Percentiles rank a stretch among this genome's conserved stretches.
phyloP scores from a whole-genome alignment of 2,329 filamentous ascomycete species.

The Fusarium sp. region DNA sequence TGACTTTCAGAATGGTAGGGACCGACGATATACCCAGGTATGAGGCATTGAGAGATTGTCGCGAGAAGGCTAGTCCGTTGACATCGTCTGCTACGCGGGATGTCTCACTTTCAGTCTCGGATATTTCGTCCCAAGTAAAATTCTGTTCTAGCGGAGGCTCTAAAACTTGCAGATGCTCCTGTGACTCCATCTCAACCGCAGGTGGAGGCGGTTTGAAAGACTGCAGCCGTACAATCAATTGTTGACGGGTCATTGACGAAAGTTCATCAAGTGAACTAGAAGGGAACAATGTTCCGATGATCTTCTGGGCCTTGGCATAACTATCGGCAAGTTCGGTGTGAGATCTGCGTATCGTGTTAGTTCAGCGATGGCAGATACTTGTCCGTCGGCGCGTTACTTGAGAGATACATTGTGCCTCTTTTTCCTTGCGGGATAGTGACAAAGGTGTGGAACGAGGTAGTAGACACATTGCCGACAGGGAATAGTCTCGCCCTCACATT shows the following conservation, averaged over 20 bases:
- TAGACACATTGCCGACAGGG: slow-evolving; percentile 23
- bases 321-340: slow-evolving; percentile 1
- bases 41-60: slow-evolving; percentile 60
- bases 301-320: background rate
- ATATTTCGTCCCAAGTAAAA: slow-evolving; percentile 26
- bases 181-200: background rate
- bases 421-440: slow-evolving; percentile 16
- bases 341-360: background rate
- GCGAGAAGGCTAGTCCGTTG: slow-evolving; percentile 67
- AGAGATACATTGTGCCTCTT: slow-evolving; percentile 8
- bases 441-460: slow-evolving; percentile 19
- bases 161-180: slow-evolving; percentile 1
- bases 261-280: background rate
- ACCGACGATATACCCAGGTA: slow-evolving; percentile 78
- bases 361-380: background rate
- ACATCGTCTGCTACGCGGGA: slow-evolving; percentile 29
- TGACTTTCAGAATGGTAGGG: slow-evolving; percentile 46
- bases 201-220: background rate
- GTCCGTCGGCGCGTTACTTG: background rate
- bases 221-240: background rate
- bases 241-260: slow-evolving; percentile 1
- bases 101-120: background rate
- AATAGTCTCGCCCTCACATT: slow-evolving; percentile 7
- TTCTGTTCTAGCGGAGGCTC: slow-evolving; percentile 1
- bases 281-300: slow-evolving; percentile 2